Evolutionary conservation across 1,284 basidiomycete species (phyloP), one percentile per base, ranked within the genome.

Genomic region (Rugosomyces carneus): DNA sequence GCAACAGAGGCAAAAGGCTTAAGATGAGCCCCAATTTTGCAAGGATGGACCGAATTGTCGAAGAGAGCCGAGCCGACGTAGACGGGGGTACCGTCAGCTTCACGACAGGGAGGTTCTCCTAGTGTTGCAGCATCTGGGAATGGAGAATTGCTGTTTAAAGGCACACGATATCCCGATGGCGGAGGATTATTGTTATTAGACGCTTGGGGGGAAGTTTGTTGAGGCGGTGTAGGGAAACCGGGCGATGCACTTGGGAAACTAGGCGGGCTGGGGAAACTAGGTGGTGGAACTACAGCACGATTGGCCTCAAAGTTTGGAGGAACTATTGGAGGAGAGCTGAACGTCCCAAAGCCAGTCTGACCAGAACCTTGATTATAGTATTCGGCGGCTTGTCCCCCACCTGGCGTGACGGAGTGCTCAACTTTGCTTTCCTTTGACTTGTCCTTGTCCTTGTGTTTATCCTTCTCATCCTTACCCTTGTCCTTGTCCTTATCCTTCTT

Each of bases 51-150:
- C 0, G 80, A 76, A 53, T 69, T 69, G 37, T 70, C 67, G 55
- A 86, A 70, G 38, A 88, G 65, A 13, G 84, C 86, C 9, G 82
- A 85, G 19, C 85, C 87, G 27, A 89, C 53, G 66, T 73, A 89
- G 50, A 89, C 58, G 7, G 83, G 80, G 10, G 71, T 74, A 45
- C 76, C 75, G 57, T 81, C 76, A 2, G 65, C 60, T 57, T 87
- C 84, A 42, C 60, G 56, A 55, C 69, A 75, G 8, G 74, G 72
- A 1, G 80, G 72, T 3, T 47, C 61, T 20, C 73, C 77, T 39
- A 71, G 60, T 51, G 72, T 65, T 1, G 64, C 41, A 0, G 47
- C 19, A 15, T 53, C 50, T 5, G 82, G 80, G 61, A 85, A 82
- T 2, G 67, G 47, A 3, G 67, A 59, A 7, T 61, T 60, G 6